Percentiles rank a stretch among this genome's conserved stretches.
These are phyloP conservation scores for Nemania abortiva DNA, from an alignment of 2,329 filamentous ascomycete species.

Conservation along the genomic window DNA sequence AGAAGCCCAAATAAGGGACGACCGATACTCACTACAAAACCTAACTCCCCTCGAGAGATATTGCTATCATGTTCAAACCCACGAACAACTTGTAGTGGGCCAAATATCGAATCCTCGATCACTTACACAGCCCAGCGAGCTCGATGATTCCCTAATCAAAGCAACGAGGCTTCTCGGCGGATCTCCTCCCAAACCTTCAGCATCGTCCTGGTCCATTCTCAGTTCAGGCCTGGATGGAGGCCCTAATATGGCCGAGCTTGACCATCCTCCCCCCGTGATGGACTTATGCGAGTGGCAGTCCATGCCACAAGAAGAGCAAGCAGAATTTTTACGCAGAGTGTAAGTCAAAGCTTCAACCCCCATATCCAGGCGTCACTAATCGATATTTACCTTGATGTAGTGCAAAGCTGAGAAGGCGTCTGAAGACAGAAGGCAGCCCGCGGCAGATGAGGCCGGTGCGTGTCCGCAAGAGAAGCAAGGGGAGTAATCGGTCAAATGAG, in stretches of 20 bases:
- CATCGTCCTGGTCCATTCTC: slow-evolving; percentile 1
- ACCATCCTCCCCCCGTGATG: not conserved
- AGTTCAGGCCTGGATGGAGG: not conserved
- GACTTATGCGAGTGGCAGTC: slow-evolving; percentile 19
- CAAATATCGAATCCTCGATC: slow-evolving; percentile 1
- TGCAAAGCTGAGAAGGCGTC: slow-evolving; percentile 40
- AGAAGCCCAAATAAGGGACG: not conserved
- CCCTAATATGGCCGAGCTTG: slow-evolving; percentile 13
- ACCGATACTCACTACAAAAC: not conserved
- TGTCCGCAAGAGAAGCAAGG: slow-evolving; percentile 33
- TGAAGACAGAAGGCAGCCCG: slow-evolving; percentile 37
- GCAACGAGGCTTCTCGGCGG: not conserved
- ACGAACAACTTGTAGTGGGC: slow-evolving; percentile 44
- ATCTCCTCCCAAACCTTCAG: not conserved
- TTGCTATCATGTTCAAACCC: slow-evolving; percentile 34
- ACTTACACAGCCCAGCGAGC: not conserved
- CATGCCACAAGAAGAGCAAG: slow-evolving; percentile 26
- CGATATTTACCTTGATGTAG: slow-evolving; percentile 27
- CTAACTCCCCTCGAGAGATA: slow-evolving; percentile 43
- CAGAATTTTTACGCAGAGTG: slow-evolving; percentile 27
- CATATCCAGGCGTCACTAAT: slow-evolving; percentile 14
- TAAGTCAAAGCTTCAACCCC: slow-evolving; percentile 16
- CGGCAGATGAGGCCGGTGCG: slow-evolving; percentile 33
- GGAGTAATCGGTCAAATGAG: slow-evolving; percentile 20
- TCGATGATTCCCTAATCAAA: slow-evolving; percentile 1